Evolutionary conservation across 1,284 basidiomycete species (phyloP).

Genomic region (Ceratobasidium papillatum): DNA sequence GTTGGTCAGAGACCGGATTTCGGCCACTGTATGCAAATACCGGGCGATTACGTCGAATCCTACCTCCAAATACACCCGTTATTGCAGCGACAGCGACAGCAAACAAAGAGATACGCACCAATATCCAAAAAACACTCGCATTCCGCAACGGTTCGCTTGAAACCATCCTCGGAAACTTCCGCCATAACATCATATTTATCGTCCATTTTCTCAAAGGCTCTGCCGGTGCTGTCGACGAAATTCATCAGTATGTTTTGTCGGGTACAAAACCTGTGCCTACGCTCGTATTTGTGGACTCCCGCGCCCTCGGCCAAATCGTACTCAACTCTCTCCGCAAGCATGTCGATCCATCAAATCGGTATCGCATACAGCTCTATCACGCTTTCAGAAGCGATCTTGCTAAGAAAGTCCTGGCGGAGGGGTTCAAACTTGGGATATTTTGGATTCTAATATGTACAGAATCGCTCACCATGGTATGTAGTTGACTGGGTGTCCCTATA

Average conservation of each 20-base stretch:
- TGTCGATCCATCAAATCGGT: neutral
- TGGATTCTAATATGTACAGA: neutral
- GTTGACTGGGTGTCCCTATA: neutral
- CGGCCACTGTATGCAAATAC: neutral
- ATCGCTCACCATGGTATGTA: neutral
- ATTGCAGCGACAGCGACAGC: neutral
- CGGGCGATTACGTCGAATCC: neutral
- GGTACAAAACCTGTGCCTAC: too few relatives aligned
- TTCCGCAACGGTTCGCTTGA: neutral
- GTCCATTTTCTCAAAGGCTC: neutral
- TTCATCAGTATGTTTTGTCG: neutral
- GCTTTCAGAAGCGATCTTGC: neutral
- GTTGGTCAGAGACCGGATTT: too few relatives aligned
- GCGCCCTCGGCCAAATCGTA: neutral
- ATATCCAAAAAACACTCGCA: neutral
- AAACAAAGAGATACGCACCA: neutral
- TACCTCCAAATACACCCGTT: neutral
- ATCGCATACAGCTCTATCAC: neutral
- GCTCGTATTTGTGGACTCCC: conserved; percentile 3
- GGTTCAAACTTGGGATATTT: neutral
- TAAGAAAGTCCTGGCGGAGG: neutral
- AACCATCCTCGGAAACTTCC: neutral
- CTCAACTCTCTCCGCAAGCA: neutral
- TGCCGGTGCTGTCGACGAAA: neutral
- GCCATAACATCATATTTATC: neutral